Evolutionary conservation across 805 yeast genomes (phyloP), one percentile per base, ranked within the genome.

Genomic region (Saccharomycopsis babjevae): DNA sequence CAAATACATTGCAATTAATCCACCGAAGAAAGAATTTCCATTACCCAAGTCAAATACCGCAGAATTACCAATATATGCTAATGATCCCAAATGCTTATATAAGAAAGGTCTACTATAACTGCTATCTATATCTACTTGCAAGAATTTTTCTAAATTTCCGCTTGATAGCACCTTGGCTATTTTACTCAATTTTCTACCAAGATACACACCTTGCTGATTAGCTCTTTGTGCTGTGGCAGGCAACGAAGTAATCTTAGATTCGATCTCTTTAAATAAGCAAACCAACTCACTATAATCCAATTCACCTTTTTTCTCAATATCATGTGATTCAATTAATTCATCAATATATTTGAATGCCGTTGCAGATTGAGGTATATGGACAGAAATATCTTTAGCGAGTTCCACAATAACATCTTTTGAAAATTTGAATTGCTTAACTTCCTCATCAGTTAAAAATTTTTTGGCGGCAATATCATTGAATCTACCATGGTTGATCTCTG

Each of bases 141-240:
- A 71, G 39, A 79, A 74, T 36, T 77, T 82, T 60, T 76, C 75
- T 57, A 75, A 74, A 13, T 75, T 71, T 58, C 81, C 67, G 1
- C 79, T 76, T 16, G 74, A 74, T 18, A 77, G 74, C 13, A 79
- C 70, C 59, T 74, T 75, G 7, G 84, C 83, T 34, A 84, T 69
- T 62, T 77, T 79, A 56, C 81, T 77, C 54, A 85, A 72, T 70
- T 85, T 84, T 66, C 78, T 79, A 60, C 85, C 89, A 42, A 85
- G 69, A 66, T 85, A 85, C 61, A 77, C 76, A 63, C 90, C 90
- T 71, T 85, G 90, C 70, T 85, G 90, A 65, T 80, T 77, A 2
- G 89, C 89, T 61, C 89, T 77, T 74, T 85, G 90, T 10, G 89
- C 89, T 10, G 89, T 85, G 8, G 89, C 88, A 4, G 90, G 89